A percentile compares a stretch with the other conserved stretches of the same genome.
Evolutionary conservation across 768 basidiomycete genomes (phyloP).

Genomic region (Tylopilus cervinicoccineus): DNA sequence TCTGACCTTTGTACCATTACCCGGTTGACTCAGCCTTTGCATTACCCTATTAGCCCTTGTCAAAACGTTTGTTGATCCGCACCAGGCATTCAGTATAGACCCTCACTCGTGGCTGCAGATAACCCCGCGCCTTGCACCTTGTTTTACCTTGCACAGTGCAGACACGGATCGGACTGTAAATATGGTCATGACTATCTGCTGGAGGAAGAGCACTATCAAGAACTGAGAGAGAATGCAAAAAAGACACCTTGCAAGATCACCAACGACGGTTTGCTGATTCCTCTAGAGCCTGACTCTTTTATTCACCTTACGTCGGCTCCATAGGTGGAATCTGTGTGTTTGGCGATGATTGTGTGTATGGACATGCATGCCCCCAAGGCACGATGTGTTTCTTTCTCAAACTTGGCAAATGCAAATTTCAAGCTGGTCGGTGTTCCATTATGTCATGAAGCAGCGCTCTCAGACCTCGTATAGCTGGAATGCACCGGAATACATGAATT

Average conservation of each 20-base stretch:
- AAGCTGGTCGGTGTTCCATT: conserved; percentile 43
- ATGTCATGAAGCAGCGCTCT: conserved; percentile 8
- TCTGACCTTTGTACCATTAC: conserved; percentile 4
- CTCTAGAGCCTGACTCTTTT: neutral
- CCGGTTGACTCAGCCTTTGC: conserved; percentile 17
- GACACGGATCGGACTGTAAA: conserved; percentile 54
- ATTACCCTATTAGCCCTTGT: conserved; percentile 42
- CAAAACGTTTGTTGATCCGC: conserved; percentile 49
- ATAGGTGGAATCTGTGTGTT: conserved; percentile 54
- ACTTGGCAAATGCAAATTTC: conserved; percentile 58
- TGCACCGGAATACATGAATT: conserved; percentile 33
- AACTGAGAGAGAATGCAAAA: conserved; percentile 54
- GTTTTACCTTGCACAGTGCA: conserved; percentile 61
- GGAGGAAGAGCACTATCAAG: conserved; percentile 47
- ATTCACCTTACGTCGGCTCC: conserved; percentile 1
- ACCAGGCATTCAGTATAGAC: neutral
- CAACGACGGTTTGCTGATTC: conserved; percentile 46
- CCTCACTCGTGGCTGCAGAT: conserved; percentile 29
- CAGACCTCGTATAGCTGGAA: conserved; percentile 31
- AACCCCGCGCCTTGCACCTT: conserved; percentile 64
- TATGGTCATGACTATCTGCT: conserved; percentile 62
- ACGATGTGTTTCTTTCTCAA: conserved; percentile 50
- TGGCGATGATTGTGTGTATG: conserved; percentile 54
- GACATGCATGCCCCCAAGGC: conserved; percentile 40
- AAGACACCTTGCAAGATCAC: conserved; percentile 57